Base-by-base conservation (phyloP, 2,329 filamentous ascomycete genomes). In the Rhexocercosporidium sp. region DNA sequence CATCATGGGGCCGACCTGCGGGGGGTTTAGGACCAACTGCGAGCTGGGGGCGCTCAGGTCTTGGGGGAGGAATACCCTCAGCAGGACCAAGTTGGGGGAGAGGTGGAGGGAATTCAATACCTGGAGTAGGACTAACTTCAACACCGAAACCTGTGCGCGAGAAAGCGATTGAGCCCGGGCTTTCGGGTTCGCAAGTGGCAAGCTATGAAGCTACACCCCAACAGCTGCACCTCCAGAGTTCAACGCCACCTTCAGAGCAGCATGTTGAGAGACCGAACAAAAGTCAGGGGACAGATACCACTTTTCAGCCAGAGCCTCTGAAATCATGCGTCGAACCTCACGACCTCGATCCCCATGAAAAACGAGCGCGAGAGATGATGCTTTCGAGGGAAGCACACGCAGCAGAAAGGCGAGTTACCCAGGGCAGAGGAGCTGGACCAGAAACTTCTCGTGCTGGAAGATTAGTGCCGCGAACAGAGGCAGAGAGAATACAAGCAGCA, bases 311-410 rank as follows among this genome's bases (percentile, higher is more conserved):
- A 14, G 34, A 29, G 3, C 37, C 34, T 16, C 14, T 37, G 7
- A 27, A 44, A 18, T 5, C 51, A 8, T 22, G 11, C 20, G 6
- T n/a, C 20, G 56, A 44, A 14, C 25, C 14, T 4, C 8, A 53
- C 25, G 46, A 51, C 3, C 69, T 76, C 53, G 64, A 72, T 31
- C 74, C 74, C 51, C 71, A 76, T n/a, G 75, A 77, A 62, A 65
- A 69, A 60, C 65, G 66, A 34, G 74, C 74, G 11, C 68, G 70
- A 56, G 72, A 76, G n/a, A 39, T 71, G 18, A 70, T 74, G 62
- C 49, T 69, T n/a, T 63, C 66, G 46, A 57, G 56, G 20, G 37
- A 65, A n/a, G 16, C 39, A 18, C 37, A 66, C 37, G 5, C 47
- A 49, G 56, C 70, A 27, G 37, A 62, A 39, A 68, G 70, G 41